These are phyloP conservation scores for Cryptomeria japonica DNA, from an alignment of 75 land plant genomes.

Conservation along the genomic window DNA sequence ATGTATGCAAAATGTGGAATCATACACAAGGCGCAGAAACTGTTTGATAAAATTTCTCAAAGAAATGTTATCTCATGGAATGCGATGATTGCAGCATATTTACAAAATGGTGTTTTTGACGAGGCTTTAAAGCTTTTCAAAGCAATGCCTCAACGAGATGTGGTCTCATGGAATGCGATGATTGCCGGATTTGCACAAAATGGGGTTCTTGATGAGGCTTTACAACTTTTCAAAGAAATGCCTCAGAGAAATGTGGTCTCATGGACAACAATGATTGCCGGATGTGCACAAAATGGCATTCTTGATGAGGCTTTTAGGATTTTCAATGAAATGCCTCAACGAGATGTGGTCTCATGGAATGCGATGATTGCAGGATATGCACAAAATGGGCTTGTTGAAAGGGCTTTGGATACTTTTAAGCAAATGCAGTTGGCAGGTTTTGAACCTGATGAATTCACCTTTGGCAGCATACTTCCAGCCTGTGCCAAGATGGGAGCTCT, in stretches of 20 bases:
- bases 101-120: background rate
- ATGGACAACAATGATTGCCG: background rate
- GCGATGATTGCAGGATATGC: conserved; percentile 23
- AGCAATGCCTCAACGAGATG: conserved; percentile 2
- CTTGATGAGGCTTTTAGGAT: background rate
- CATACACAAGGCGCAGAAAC: conserved; percentile 29
- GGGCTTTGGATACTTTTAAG: conserved; percentile 13
- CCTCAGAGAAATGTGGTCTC: background rate
- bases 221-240: background rate
- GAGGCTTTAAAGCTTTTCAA: background rate
- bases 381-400: conserved; percentile 14
- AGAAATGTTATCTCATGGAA: background rate
- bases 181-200: background rate
- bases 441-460: conserved; percentile 10
- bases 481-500: conserved; percentile 9
- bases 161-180: conserved; percentile 4
- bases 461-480: conserved; percentile 12
- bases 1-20: conserved; percentile 19
- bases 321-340: conserved; percentile 16
- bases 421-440: conserved; percentile 13
- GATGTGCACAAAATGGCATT: conserved; percentile 20
- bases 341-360: conserved; percentile 16
- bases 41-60: conserved; percentile 41
- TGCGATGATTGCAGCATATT: background rate
- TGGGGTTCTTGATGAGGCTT: background rate